phyloP scores from a whole-genome alignment of 805 yeast species.

The Candida montana region DNA sequence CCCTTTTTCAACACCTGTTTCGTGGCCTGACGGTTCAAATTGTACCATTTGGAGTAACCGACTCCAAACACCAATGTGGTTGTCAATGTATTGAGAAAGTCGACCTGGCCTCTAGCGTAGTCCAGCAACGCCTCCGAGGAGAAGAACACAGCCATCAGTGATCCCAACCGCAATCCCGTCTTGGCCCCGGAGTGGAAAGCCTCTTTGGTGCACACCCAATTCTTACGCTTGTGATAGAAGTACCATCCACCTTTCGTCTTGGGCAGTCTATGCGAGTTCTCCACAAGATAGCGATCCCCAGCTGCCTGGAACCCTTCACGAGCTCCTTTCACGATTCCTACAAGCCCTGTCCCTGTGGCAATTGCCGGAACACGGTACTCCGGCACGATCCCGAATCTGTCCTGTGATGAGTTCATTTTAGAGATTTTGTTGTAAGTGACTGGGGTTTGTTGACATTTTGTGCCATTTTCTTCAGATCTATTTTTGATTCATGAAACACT shows the following conservation, averaged over 20 bases:
- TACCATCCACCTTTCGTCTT: constrained; percentile 80
- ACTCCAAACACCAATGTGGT: constrained; percentile 51
- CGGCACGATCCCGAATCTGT: constrained; percentile 46
- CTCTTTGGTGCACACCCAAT: constrained; percentile 59
- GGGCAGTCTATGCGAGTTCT: constrained; percentile 80
- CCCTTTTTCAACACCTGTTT: constrained; percentile 45
- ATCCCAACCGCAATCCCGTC: constrained; percentile 37
- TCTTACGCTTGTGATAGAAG: constrained; percentile 78
- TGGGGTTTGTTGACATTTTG: too few species aligned
- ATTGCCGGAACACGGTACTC: constrained; percentile 39
- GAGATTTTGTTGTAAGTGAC: too few species aligned
- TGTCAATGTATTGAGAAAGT: constrained; percentile 56
- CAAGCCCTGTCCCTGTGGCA: constrained; percentile 32
- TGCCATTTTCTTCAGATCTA: too few species aligned
- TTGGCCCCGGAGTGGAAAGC: constrained; percentile 47
- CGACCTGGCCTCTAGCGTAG: constrained; percentile 43
- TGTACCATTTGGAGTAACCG: constrained; percentile 40
- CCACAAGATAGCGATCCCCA: constrained; percentile 61
- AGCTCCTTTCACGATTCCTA: constrained; percentile 53
- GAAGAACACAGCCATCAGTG: constrained; percentile 45
- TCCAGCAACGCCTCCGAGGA: constrained; percentile 62
- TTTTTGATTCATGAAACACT: too few species aligned
- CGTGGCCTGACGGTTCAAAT: constrained; percentile 38
- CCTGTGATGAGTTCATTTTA: not conserved
- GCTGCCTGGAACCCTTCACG: constrained; percentile 51